Evolutionary conservation across 192 early-diverging fungal species (phyloP), one percentile per base, ranked within the genome.

Genomic region (Radiomyces spectabilis): DNA sequence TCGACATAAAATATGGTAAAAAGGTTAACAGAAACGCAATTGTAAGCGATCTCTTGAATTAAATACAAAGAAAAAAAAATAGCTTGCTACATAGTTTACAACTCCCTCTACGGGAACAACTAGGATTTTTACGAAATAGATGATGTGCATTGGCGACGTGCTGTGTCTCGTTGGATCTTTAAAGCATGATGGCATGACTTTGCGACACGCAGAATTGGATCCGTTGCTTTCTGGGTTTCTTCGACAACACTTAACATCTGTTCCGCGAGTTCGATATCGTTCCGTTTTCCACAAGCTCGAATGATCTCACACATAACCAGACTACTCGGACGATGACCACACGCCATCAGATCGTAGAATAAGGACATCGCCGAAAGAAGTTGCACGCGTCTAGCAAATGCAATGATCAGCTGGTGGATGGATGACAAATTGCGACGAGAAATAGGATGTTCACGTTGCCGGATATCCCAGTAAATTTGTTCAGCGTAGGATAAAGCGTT

Each of bases 401-500:
- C 31, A 2, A 47, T 42, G 10, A 57, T 46, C 15, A 38, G 16
- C 6, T 33, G 24, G 21, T 27, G 18, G 0, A 42, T 24, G 4
- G 32, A 4, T 1, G 41, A 0, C 43, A 57, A 22, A 2, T 47
- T 24, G 27, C 25, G 15, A 1, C 0, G 2, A 5, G 33, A 29
- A 7, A 46, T 5, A 2, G 10, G 10, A 2, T 46, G 13, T 13
- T 38, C 13, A 38, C 31, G 30, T 27, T 47, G 43, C 26, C 34
- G 29, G 16, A 46, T 33, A 27, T 57, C 55, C 31, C 44, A 26
- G 25, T 57, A 57, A 10, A 57, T 15, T 26, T 57, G 40, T 18
- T 57, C 41, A 8, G 37, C 55, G 26, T 32, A 32, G 15, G 30
- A 13, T 10, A 32, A 33, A 10, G 25, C 31, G n/a, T 24, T 32